Evolutionary conservation across 2,329 filamentous ascomycete genomes (phyloP), one percentile per base, ranked within the genome.

Genomic region (Aspergillus fructus): DNA sequence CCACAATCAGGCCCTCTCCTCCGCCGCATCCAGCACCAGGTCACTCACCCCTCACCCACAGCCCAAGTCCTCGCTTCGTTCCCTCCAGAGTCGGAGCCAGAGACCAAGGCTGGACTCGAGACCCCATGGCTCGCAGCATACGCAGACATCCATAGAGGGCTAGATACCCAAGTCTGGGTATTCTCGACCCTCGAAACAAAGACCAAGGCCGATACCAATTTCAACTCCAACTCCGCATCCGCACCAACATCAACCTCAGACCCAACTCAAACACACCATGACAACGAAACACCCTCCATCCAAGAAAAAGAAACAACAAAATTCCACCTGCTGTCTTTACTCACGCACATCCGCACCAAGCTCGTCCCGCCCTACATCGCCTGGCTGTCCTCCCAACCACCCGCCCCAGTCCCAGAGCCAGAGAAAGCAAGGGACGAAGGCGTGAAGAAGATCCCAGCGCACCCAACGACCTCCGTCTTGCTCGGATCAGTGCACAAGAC

Each of bases 131-230:
- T 78, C 40, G 72, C 69, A 52, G 75, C 74, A 7, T 68, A 72
- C 49, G 71, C 77, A 48, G 75, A 79, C 66, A 65, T 79, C 5
- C 66, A 66, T 52, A 61, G 65, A 17, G 68, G 73, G 27, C 71
- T 70, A 12, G 71, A 76, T 54, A 78, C 76, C n/a, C 76, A 78
- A 56, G 66, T 76, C 19, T 68, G 72, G 64, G 27, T 76, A 17
- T 79, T 76, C 56, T 76, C 74, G 23, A 77, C 71, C 53, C 68
- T 77, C 4, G 76, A 79, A 61, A 52, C 49, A 11, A 47, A 34
- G 42, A 34, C 55, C 34, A 52, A 39, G 49, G 15, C 47, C 19
- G 37, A 24, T 24, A 5, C 24, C 24, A 2, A 39, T 9, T 30
- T 46, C 33, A 34, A 48, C 19, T 7, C 34, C 15, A 19, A 43